Base-by-base conservation (phyloP, 768 basidiomycete species). In the Pleurotus ostreatus region DNA sequence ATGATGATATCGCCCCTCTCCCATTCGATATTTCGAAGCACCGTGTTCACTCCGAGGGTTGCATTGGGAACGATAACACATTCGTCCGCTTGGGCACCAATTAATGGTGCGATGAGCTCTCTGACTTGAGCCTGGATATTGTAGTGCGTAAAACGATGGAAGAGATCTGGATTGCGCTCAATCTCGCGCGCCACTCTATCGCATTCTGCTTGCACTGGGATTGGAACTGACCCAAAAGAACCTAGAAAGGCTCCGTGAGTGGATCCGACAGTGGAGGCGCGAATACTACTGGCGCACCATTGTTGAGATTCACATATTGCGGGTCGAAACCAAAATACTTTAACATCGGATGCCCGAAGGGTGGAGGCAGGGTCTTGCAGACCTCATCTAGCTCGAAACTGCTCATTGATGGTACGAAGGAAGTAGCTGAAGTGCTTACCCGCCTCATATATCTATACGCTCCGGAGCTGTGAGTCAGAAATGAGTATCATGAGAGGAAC, bases 1-100 rank as follows among this genome's bases (percentile, higher is more conserved):
- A 90, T 65, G 49, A 92, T 71, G 16, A 86, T 70, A 66, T 92
- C 89, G 1, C 79, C 80, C 55, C 75, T 64, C 23, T 77, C 66
- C 86, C 84, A 88, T 45, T 74, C 69, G 22, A 91, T 71, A 62
- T 89, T 88, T 46, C 74, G 68, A 46, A 88, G 63, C 40, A 89
- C 70, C 8, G 82, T 88, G 57, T 82, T 80, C 38, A 90, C 61
- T 1, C 81, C 85, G 60, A 76, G 74, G 0, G 82, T 79, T 0
- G 83, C 75, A 62, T 86, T 87, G 0, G 77, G 69, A 1, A 83
- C 77, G 11, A 80, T 62, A 47, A 84, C 82, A 13, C 77, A 72
- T 23, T 79, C 74, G 11, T 83, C 80, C 11, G 62, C 18, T 0
- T 71, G 60, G 4, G 74, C 70, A 7, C 79, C 82, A 12, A 80